Percentiles rank a stretch among this genome's conserved stretches.
phyloP scores from a whole-genome alignment of 2,329 filamentous ascomycete genomes.

The Huntiella bhutanensis region DNA sequence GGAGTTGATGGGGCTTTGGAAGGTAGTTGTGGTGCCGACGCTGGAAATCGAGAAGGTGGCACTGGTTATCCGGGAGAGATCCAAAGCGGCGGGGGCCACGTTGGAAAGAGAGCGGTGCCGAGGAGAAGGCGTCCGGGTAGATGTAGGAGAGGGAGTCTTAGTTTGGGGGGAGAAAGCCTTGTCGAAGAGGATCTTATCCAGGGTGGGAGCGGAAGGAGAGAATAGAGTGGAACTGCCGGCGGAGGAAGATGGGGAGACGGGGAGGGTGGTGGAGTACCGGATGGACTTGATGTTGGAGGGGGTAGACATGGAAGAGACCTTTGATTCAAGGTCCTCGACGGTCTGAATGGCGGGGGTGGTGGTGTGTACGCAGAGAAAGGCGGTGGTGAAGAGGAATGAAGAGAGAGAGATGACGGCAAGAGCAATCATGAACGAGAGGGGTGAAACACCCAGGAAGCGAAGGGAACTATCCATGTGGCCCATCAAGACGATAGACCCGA shows the following conservation, averaged over 20 bases:
- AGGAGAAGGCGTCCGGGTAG: conserved; percentile 3
- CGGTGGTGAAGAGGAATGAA: conserved; percentile 7
- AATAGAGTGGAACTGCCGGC: conserved; percentile 3
- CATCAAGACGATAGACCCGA: conserved; percentile 8
- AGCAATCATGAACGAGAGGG: conserved; percentile 4
- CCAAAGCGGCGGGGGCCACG: not conserved
- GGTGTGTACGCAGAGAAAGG: conserved; percentile 6
- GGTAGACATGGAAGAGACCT: not conserved
- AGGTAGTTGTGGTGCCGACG: conserved; percentile 2
- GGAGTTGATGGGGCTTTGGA: conserved; percentile 8
- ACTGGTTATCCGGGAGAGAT: conserved; percentile 9
- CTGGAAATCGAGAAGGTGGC: conserved; percentile 10
- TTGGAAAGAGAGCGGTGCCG: not conserved
- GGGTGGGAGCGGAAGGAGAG: conserved; percentile 1
- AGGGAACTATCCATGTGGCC: conserved; percentile 3
- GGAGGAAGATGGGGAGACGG: conserved; percentile 2
- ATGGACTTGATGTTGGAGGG: conserved; percentile 8
- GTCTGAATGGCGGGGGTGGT: not conserved
- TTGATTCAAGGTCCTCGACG: conserved; percentile 5
- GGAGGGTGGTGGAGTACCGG: conserved; percentile 10
- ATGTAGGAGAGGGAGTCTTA: conserved; percentile 5
- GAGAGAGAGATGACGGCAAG: conserved; percentile 6
- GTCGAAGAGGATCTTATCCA: conserved; percentile 5
- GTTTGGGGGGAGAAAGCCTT: conserved; percentile 6
- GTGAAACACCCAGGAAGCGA: conserved; percentile 1